Base-by-base conservation (phyloP, 1,284 basidiomycete species). In the Mycena citricolor region DNA sequence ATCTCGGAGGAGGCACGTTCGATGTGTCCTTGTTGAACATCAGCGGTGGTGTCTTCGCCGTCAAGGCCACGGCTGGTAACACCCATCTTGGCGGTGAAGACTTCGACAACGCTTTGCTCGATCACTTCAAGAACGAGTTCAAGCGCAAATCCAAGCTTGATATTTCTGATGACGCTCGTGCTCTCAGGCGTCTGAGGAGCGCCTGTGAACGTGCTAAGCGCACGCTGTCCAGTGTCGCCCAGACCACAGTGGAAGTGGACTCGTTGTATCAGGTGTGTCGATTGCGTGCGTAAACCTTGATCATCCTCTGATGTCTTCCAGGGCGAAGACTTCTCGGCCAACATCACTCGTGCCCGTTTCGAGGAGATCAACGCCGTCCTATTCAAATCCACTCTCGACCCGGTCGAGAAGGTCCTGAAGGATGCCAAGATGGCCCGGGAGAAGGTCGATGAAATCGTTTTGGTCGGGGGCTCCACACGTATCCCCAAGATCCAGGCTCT, bases 141-240 rank as follows among this genome's bases (percentile, higher is more conserved):
- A 94, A 97, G 84, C 81, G 84, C 64, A 99, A 98, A 81, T 88
- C 92, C 68, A 92, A 97, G 78, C 79, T 85, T 61, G 95, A 99
- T 71, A 97, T 99, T 70, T 91, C 91, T 35, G 91, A 89, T 33
- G 94, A 99, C 72, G 71, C 94, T 55, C 91, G 95, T 79, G 97
- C 95, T 50, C 81, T 97, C 61, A 83, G 95, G 58, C 91, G 97
- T 73, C 80, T 99, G 59, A 81, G 94, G 57, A 90, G 87, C 59
- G 97, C 97, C 61, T 98, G 95, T 75, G 95, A 99, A 75, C 94
- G 95, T 81, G 97, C 94, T 52, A 99, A 99, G 87, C 83, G 95
- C 61, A 98, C 94, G 4, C 86, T 99, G 50, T 99, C 97, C 42
- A 93, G 89, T 61, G 95, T 97, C 62, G 86, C 95, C 54, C 95